A percentile compares a stretch with the other conserved stretches of the same genome.
Conservation (phyloP, 2,329 filamentous ascomycete genomes). For the Nakataea oryzae region DNA sequence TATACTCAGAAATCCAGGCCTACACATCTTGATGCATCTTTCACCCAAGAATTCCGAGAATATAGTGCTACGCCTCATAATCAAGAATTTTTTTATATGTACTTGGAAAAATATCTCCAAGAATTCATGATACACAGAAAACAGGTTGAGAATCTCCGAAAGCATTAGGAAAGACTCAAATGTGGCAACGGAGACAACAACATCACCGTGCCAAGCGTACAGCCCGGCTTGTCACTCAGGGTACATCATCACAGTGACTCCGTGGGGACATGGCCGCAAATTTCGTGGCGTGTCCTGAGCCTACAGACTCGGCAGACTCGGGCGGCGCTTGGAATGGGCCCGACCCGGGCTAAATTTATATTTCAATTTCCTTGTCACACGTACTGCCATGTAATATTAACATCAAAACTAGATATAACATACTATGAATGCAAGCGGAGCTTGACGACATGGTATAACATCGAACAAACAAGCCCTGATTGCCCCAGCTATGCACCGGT, state of each 20-base stretch:
- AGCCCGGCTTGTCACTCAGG: neutral
- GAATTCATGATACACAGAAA: too few species aligned
- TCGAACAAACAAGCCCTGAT: neutral
- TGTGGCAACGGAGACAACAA: too few species aligned
- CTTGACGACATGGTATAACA: neutral
- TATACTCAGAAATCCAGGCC: too few species aligned
- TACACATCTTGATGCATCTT: too few species aligned
- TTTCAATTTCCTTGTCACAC: neutral
- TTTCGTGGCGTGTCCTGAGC: neutral
- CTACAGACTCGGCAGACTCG: neutral
- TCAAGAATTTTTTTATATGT: too few species aligned
- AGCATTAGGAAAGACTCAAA: too few species aligned
- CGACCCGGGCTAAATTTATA: neutral
- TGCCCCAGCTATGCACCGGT: too few species aligned
- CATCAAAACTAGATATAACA: neutral
- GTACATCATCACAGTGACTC: neutral
- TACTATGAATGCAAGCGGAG: neutral
- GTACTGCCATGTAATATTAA: neutral
- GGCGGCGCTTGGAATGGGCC: neutral
- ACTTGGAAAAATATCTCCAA: too few species aligned
- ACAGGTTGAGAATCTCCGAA: too few species aligned
- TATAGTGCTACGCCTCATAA: too few species aligned
- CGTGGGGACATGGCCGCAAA: neutral
- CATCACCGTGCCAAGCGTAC: neutral
- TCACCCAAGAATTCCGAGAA: too few species aligned